Base-by-base conservation (phyloP, 129 eudicot genomes). In the Lonicera japonica region DNA sequence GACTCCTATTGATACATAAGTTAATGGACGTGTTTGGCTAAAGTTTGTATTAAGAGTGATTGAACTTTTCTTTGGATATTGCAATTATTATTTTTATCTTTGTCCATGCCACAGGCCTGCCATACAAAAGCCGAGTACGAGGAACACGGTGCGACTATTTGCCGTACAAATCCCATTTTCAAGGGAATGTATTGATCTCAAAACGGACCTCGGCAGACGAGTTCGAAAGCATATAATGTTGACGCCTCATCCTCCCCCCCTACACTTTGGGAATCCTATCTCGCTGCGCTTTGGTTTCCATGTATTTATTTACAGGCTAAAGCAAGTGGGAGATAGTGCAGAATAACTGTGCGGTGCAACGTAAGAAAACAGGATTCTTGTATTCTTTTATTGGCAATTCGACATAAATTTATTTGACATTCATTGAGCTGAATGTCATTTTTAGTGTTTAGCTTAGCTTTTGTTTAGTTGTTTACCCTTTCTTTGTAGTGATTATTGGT, bases 141-240 rank as follows among this genome's bases (percentile, higher is more conserved):
- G 82, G 99, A 94, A 81, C 74, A 73, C 36, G 99, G 99, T 15
- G 99, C 99, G 19, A 88, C 96, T 80, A 94, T 94, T 77, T 94
- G 99, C 77, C 82, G 99, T 52, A 88, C 99, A 24, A 94, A 94
- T 76, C 99, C 96, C 47, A 96, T 94, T 68, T 94, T 94, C 80
- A 94, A 94, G 76, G 99, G 99, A 60, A 94, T 94, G 99, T 94
- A 85, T 71, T 94, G 79, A 89, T 38, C 8, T 8, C 21, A 58
- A 65, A 6, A 29, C 36, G 36, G 6, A 29, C 36, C 36, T 29
- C 36, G 6, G 36, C 36, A 29, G 36, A 29, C 36, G 6, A 29
- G 2, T 29, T 29, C 36, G 4, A 29, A 29, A 29, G 36, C 36
- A 8, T 45, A 40, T 60, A 58, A 23, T 21, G 39, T 29, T 29